These are phyloP conservation scores for Salmacisia buchloeana DNA, from an alignment of 1,284 basidiomycete genomes.

Conservation along the genomic window DNA sequence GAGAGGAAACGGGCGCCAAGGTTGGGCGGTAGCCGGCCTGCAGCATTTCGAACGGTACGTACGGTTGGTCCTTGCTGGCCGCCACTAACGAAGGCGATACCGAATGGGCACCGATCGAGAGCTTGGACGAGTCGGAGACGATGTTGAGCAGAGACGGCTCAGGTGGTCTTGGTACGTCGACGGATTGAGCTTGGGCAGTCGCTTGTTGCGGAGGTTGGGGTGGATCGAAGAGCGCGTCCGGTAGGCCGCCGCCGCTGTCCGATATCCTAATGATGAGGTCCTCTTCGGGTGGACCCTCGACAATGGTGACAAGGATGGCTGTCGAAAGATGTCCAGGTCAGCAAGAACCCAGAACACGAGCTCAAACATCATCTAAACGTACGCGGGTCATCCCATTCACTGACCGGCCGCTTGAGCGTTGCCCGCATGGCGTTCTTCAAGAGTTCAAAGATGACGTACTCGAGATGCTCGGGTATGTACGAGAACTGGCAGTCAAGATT, in stretches of 20 bases:
- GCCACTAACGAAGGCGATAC: too few species aligned
- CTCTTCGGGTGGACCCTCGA: constrained; percentile 40
- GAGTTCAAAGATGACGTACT: constrained; percentile 78
- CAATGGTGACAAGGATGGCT: constrained; percentile 40
- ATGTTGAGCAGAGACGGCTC: neutral
- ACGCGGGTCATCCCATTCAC: constrained; percentile 18
- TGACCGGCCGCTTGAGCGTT: constrained; percentile 28
- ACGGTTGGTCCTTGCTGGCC: too few species aligned
- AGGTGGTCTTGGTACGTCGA: too few species aligned
- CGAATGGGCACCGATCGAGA: constrained; percentile 19
- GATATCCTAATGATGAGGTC: constrained; percentile 46
- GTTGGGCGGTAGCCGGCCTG: neutral
- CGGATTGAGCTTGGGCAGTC: too few species aligned
- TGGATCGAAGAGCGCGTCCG: neutral
- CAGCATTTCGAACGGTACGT: neutral
- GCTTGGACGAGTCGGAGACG: constrained; percentile 9
- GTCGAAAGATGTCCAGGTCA: neutral
- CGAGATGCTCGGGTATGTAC: constrained; percentile 82
- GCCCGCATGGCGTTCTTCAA: constrained; percentile 64
- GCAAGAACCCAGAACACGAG: constrained; percentile 8
- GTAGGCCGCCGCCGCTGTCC: constrained; percentile 29
- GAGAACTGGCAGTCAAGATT: constrained; percentile 69
- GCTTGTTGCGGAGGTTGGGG: too few species aligned
- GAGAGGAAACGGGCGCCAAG: constrained; percentile 11
- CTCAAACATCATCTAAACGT: neutral